Evolutionary conservation across 441 rosid species (phyloP).

Genomic region (Arabidopsis lyrata): DNA sequence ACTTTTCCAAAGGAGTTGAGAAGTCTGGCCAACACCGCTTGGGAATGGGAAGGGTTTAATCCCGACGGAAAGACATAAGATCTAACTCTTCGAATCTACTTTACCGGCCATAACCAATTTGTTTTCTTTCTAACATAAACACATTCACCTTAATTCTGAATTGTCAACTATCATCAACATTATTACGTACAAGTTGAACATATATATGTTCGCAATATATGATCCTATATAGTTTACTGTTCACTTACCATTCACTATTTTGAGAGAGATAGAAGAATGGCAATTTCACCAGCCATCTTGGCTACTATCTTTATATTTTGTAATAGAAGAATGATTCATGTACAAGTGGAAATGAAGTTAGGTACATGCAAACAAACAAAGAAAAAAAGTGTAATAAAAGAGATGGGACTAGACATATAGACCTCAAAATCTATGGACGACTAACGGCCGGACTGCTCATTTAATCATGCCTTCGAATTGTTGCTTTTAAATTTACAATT

Average conservation of each 20-base stretch:
- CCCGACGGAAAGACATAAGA: no score
- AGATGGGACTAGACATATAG: slow-evolving; percentile 42
- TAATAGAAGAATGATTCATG: background rate
- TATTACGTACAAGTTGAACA: no score
- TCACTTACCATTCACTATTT: background rate
- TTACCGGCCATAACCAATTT: no score
- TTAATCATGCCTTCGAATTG: slow-evolving; percentile 30
- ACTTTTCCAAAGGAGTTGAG: no score
- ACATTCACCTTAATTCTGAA: no score
- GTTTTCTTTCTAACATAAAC: no score
- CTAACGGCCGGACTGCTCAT: slow-evolving; percentile 33
- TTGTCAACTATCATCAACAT: no score
- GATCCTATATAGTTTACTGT: background rate
- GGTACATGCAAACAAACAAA: slow-evolving; percentile 33
- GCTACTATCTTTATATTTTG: background rate
- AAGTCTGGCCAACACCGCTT: no score
- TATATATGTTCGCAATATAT: no score
- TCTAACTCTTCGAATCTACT: no score
- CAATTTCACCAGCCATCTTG: background rate
- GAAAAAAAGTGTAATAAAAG: slow-evolving; percentile 10
- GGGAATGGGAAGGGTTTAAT: no score
- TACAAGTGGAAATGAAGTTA: slow-evolving; percentile 31
- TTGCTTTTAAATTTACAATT: slow-evolving; percentile 29
- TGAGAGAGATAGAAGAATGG: background rate
- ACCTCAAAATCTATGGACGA: slow-evolving; percentile 32